These are phyloP conservation scores for Gastrolobium bilobum DNA, from an alignment of 306 rosid genomes.

Conservation along the genomic window DNA sequence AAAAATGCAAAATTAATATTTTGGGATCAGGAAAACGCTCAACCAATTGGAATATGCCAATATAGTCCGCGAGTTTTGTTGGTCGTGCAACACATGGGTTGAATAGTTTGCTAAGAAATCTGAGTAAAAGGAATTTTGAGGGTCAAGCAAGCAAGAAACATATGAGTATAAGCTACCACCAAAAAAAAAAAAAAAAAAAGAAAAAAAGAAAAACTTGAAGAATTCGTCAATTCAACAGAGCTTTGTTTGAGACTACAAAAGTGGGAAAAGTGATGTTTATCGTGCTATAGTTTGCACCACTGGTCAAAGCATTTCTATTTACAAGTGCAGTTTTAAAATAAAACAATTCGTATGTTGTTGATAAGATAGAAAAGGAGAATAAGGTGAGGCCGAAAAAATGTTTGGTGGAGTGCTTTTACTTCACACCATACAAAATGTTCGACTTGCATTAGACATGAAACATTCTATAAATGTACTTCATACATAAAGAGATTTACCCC, in stretches of 20 bases:
- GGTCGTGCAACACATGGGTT: slow-evolving; percentile 36
- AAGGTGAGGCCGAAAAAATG: slow-evolving; percentile 14
- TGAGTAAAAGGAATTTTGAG: not conserved
- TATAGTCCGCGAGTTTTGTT: not conserved
- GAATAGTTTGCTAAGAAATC: not conserved
- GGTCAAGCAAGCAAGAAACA: slow-evolving; percentile 26
- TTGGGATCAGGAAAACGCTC: not conserved
- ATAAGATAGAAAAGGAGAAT: not conserved
- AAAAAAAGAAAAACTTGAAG: not conserved
- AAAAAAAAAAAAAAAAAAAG: not conserved
- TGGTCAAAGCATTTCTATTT: slow-evolving; percentile 14
- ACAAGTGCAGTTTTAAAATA: not conserved
- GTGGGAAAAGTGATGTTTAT: not conserved
- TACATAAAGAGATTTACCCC: not conserved
- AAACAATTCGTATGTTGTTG: not conserved
- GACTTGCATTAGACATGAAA: not conserved
- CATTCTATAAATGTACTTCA: not conserved
- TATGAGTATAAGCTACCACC: not conserved
- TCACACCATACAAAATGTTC: not conserved
- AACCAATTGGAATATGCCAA: slow-evolving; percentile 9
- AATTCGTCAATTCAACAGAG: slow-evolving; percentile 24
- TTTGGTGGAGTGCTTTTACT: not conserved
- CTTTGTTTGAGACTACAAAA: not conserved
- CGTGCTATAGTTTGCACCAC: not conserved
- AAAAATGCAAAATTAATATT: not conserved